Evolutionary conservation across 106 monocot species (phyloP), one percentile per base, ranked within the genome.

Genomic region (Dendrobium huoshanense): DNA sequence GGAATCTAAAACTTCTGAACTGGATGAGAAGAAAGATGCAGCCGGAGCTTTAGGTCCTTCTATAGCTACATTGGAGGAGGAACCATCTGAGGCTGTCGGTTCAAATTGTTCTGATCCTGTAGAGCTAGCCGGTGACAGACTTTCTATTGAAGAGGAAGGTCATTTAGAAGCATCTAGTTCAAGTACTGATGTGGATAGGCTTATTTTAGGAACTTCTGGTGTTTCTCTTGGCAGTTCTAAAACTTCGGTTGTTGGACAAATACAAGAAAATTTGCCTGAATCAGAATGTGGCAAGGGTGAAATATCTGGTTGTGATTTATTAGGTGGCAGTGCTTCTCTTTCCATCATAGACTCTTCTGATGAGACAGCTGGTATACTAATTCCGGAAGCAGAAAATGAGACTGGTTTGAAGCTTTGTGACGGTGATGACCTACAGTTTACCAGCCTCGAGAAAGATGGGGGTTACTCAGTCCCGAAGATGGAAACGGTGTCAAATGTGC

Each of bases 31-130:
- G 79, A 55, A 84, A 49, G 45, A 10, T 58, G 37, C 79, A 80
- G 17, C 47, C 64, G 49, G 18, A 18, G 15, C 78, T 59, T 11
- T 64, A 67, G 79, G n/a, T 1, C 24, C 80, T 15, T 75, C 77
- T 56, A 76, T 17, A 22, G 77, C 42, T 48, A 77, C 64, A 22
- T 51, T 77, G 84, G 79, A 79, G 43, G 77, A 75, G 41, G 83
- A 83, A 75, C 67, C 22, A 44, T 43, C 65, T 17, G 7, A 74
- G 41, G 81, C 61, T 74, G 37, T 17, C 13, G 16, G 27, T 81
- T 17, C 22, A n/a, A 65, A 41, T 25, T 67, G 37, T 67, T 31
- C 65, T 78, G 72, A 37, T 78, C 51, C 37, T 41, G 16, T 67
- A 18, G 72, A 77, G 17, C 43, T 43, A 19, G 74, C 74, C 43